Conservation (phyloP, 768 basidiomycete species). For the Auricularia heimuer region DNA sequence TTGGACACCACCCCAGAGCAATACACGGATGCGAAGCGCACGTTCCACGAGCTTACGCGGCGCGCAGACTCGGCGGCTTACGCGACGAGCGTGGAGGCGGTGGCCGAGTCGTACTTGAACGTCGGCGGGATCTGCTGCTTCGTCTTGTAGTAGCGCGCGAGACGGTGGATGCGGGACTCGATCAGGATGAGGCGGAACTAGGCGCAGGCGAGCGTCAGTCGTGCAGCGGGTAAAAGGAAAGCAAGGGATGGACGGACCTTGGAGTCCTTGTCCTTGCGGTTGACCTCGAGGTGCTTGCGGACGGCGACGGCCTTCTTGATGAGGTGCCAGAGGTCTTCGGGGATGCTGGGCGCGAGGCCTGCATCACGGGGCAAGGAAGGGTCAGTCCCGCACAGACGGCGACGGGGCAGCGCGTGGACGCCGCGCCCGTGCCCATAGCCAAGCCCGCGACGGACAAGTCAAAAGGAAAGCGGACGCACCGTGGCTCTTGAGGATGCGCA, state of each 20-base stretch:
- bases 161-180: conserved; percentile 97
- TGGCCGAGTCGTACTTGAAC: conserved; percentile 97
- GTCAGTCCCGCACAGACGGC: neutral
- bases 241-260: neutral
- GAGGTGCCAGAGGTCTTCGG: conserved; percentile 98
- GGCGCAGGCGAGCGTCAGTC: neutral
- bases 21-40: too few species aligned
- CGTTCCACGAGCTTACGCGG: too few species aligned
- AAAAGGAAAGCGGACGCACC: conserved; percentile 42
- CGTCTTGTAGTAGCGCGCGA: conserved; percentile 97
- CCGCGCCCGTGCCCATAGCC: neutral
- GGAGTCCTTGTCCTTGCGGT: conserved; percentile 89
- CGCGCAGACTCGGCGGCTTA: conserved; percentile 24
- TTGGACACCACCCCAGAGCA: too few species aligned
- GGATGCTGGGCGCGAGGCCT: conserved; percentile 96
- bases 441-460: neutral
- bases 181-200: conserved; percentile 89
- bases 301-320: conserved; percentile 99
- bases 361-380: neutral
- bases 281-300: conserved; percentile 95
- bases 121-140: conserved; percentile 96
- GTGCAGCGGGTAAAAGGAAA: neutral
- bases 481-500: conserved; percentile 91
- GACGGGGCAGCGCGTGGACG: neutral
- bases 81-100: conserved; percentile 85